Evolutionary conservation across 352 stramenopile genomes (phyloP).

Genomic region (Pythium chondricola): DNA sequence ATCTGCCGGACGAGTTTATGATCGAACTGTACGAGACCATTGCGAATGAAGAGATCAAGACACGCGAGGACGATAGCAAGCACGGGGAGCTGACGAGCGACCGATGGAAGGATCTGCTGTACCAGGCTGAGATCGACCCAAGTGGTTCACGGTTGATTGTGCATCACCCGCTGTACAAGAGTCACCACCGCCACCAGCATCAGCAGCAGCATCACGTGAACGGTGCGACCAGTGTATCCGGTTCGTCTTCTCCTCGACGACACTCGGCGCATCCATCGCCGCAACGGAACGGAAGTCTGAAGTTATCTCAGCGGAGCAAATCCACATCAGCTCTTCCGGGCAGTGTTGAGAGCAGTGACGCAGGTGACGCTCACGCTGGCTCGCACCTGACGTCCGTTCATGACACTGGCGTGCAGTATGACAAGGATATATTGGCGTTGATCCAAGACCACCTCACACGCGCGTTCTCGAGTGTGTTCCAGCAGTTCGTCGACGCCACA

Average conservation of each 20-base stretch:
- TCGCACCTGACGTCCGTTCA: background rate
- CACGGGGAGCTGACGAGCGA: slow-evolving; percentile 72
- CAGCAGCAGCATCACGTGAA: no score
- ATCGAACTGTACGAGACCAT: slow-evolving; percentile 73
- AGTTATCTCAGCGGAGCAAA: background rate
- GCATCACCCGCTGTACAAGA: slow-evolving; percentile 1
- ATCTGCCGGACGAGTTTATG: slow-evolving; percentile 70
- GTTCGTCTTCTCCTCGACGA: background rate
- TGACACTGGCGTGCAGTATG: slow-evolving; percentile 40
- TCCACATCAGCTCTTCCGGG: slow-evolving; percentile 11
- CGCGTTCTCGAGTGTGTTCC: slow-evolving; percentile 68
- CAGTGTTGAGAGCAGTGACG: background rate
- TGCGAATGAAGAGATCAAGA: slow-evolving; percentile 72
- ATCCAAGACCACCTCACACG: slow-evolving; percentile 41
- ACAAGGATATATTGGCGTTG: slow-evolving; percentile 65
- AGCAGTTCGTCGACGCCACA: slow-evolving; percentile 56
- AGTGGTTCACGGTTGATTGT: slow-evolving; percentile 57
- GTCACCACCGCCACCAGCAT: background rate
- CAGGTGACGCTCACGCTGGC: background rate
- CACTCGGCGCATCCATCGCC: background rate
- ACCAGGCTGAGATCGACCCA: slow-evolving; percentile 61
- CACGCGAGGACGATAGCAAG: slow-evolving; percentile 72
- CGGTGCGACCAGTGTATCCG: background rate
- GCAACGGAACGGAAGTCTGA: no score
- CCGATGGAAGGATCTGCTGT: slow-evolving; percentile 73